Conservation (phyloP, 176 grass and related monocot species). For the Rhynchospora tenuis region DNA sequence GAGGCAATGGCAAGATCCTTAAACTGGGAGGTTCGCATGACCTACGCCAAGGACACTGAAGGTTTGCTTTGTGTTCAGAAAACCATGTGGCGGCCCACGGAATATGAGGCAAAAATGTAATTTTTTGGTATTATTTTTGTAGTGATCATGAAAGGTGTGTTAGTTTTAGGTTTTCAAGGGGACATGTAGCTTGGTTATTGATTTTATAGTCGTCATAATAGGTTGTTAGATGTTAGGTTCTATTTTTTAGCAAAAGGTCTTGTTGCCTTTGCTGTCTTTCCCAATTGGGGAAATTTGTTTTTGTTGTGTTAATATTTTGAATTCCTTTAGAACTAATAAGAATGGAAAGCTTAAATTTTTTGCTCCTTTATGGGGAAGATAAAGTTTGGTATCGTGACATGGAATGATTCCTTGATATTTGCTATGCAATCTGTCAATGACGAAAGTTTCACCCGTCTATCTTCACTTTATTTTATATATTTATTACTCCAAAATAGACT, state of each 20-base stretch:
- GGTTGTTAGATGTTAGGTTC: background rate
- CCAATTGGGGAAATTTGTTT: background rate
- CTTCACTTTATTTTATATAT: background rate
- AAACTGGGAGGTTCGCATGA: constrained; percentile 55
- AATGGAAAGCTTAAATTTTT: background rate
- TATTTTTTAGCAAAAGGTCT: background rate
- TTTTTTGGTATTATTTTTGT: background rate
- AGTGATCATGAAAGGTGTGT: background rate
- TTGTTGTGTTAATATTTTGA: background rate
- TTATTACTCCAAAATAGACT: background rate
- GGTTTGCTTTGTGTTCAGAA: constrained; percentile 67
- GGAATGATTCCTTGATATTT: background rate
- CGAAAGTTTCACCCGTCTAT: background rate
- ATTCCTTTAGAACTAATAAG: background rate
- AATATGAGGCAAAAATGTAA: constrained; percentile 36
- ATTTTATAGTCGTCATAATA: background rate
- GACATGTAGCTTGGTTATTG: constrained; percentile 17
- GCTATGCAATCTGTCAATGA: background rate
- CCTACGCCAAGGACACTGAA: constrained; percentile 52
- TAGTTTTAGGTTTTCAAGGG: constrained; percentile 1
- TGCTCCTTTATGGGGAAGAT: background rate
- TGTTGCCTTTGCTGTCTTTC: background rate
- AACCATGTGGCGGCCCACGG: constrained; percentile 47
- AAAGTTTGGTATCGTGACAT: background rate
- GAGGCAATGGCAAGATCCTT: constrained; percentile 51